Percentiles rank a stretch among this genome's conserved stretches.
Evolutionary conservation across 2,329 filamentous ascomycete species (phyloP).

Genomic region (Claviceps sp.): DNA sequence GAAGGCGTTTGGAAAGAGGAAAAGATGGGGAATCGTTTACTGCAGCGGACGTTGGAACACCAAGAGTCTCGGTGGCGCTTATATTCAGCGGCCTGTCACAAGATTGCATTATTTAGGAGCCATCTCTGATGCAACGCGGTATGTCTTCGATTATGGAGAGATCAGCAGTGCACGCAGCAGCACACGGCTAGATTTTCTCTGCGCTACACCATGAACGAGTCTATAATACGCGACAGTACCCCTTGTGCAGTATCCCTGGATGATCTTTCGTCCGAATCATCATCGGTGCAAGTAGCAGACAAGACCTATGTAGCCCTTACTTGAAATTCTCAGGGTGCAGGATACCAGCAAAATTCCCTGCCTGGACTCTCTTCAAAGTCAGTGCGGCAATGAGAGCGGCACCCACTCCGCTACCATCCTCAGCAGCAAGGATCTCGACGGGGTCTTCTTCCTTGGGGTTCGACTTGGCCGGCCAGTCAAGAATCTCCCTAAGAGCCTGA

Average conservation of each 20-base stretch:
- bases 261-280: too few relatives aligned
- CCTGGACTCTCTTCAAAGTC: conserved; percentile 50
- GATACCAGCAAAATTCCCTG: conserved; percentile 50
- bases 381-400: conserved; percentile 80
- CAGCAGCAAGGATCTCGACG: conserved; percentile 74
- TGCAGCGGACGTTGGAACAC: too few relatives aligned
- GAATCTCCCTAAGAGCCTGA: conserved; percentile 79
- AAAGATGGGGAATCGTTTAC: neutral
- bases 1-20: neutral
- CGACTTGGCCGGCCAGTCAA: conserved; percentile 74
- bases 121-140: neutral
- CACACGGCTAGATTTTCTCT: neutral
- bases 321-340: conserved; percentile 50
- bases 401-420: conserved; percentile 95
- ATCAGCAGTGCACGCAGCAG: neutral
- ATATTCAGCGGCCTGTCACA: neutral
- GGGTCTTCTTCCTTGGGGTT: conserved; percentile 65
- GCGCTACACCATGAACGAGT: neutral
- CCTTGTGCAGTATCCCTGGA: too few relatives aligned
- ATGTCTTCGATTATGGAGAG: neutral
- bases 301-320: conserved; percentile 6
- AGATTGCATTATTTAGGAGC: neutral
- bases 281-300: too few relatives aligned
- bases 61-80: neutral
- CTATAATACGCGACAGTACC: neutral